Evolutionary conservation across 495 filamentous ascomycete genomes (phyloP).

Genomic region (Apiosordaria backusii): DNA sequence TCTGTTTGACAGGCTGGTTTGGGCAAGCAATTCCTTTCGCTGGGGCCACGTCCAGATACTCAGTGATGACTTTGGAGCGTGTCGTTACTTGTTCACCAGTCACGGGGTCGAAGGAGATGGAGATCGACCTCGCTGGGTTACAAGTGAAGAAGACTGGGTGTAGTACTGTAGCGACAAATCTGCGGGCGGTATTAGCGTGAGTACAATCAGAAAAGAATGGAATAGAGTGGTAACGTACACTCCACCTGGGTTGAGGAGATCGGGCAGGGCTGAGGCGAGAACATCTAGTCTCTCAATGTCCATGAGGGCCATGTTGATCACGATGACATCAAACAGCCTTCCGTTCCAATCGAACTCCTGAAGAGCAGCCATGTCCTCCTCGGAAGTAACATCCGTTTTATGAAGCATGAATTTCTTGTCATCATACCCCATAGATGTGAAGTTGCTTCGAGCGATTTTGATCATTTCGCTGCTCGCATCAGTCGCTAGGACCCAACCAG

Average conservation of each 20-base stretch:
- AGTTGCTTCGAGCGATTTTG: conserved; percentile 22
- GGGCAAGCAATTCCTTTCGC: conserved; percentile 32
- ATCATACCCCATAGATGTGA: not conserved
- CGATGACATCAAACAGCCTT: conserved; percentile 31
- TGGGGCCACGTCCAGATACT: conserved; percentile 38
- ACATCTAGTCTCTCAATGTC: conserved; percentile 37
- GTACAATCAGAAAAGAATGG: not conserved
- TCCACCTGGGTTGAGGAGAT: conserved; percentile 35
- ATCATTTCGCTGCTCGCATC: conserved; percentile 38
- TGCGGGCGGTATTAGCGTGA: conserved; percentile 9
- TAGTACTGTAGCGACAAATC: conserved; percentile 42
- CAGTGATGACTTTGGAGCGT: conserved; percentile 28
- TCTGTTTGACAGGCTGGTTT: conserved; percentile 33
- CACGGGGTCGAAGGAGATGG: conserved; percentile 18
- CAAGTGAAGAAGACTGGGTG: conserved; percentile 47
- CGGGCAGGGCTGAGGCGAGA: conserved; percentile 33
- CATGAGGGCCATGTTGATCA: conserved; percentile 48
- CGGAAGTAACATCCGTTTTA: conserved; percentile 36
- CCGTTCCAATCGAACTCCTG: conserved; percentile 1
- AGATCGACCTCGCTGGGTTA: conserved; percentile 30
- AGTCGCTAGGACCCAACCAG: conserved; percentile 34
- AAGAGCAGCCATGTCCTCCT: conserved; percentile 25
- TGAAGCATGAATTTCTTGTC: conserved; percentile 23
- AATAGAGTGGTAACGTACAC: conserved; percentile 29
- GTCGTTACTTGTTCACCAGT: conserved; percentile 27